Conservation (phyloP, 768 basidiomycete species). For the Crucibulum laeve region DNA sequence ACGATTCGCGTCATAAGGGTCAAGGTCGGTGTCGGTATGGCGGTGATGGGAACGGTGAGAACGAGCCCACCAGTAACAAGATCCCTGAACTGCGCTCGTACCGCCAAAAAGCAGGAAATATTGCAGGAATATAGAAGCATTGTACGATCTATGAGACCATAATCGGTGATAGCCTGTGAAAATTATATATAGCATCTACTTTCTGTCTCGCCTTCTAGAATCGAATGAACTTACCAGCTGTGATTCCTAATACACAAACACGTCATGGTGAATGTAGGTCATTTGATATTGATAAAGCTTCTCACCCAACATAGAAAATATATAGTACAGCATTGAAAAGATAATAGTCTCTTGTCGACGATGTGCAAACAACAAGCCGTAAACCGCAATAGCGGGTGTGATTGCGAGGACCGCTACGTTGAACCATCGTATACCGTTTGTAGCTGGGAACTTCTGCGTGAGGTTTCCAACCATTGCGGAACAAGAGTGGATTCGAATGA, state of each 20-base stretch:
- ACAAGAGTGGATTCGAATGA: background rate
- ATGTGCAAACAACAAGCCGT: constrained; percentile 54
- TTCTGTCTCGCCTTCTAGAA: constrained; percentile 2
- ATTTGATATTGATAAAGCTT: constrained; percentile 1
- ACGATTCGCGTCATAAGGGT: constrained; percentile 79
- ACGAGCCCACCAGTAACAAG: constrained; percentile 84
- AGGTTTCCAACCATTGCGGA: background rate
- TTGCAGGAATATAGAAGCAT: constrained; percentile 69
- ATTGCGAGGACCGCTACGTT: constrained; percentile 65
- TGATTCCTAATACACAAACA: constrained; percentile 34
- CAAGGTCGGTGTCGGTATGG: constrained; percentile 81
- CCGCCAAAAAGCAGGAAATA: constrained; percentile 69
- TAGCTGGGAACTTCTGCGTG: constrained; percentile 36
- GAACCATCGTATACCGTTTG: constrained; percentile 69
- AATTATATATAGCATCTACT: constrained; percentile 1
- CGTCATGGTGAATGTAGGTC: constrained; percentile 9
- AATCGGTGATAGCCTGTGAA: constrained; percentile 71
- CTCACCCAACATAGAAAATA: constrained; percentile 83
- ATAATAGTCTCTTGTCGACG: constrained; percentile 46
- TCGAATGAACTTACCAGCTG: constrained; percentile 33
- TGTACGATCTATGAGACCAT: constrained; percentile 84
- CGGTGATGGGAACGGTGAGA: constrained; percentile 82
- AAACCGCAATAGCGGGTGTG: constrained; percentile 68
- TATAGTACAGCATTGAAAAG: constrained; percentile 70
- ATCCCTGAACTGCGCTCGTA: constrained; percentile 81